Base-by-base conservation (phyloP, 1,284 basidiomycete genomes). In the Paramarasmius palmivorus region DNA sequence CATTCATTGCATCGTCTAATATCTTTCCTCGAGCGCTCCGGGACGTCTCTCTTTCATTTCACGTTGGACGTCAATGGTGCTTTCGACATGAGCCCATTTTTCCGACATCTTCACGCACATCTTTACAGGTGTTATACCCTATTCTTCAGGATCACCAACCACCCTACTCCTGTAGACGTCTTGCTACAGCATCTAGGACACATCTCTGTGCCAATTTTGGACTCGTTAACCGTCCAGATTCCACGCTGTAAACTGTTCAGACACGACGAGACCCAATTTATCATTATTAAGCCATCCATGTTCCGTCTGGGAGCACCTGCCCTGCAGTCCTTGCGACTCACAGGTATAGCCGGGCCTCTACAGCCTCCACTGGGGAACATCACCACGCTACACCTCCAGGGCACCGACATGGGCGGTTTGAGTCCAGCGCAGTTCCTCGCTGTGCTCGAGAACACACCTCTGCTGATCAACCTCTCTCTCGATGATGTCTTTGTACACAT, bases 301-400 rank as follows among this genome's bases (percentile, higher is more conserved):
- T 63, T 76, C 26, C 52, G 56, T 2, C 54, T 58, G n/a, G 66
- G 67, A 15, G 63, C 70, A 14, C 68, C 71, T 4, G 58, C 56
- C 14, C 62, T 78, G 39, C 65, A 58, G 12, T 73, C 73, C 50
- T 63, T 76, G 9, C 68, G 75, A 12, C 57, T 78, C 20, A 70
- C 71, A 3, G 74, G 75, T 7, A 61, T 68, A 44, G 69, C 74
- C n/a, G 71, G 73, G 4, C 65, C 63, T 19, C 59, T 75, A 12
- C 66, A 67, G 22, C 76, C 75, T n/a, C 72, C 75, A 1, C 58
- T 69, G 9, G 54, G 51, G 14, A 56, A 59, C 5, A 61, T 74
- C 32, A 68, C 67, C 15, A 76, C 71, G 10, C 66, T 78, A 14
- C 72, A 76, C 53, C 60, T 78, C 22, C 73, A 75, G 41, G 73